These are phyloP conservation scores for Coccomyxa sp. DNA, from an alignment of 139 green algal genomes.

Conservation along the genomic window DNA sequence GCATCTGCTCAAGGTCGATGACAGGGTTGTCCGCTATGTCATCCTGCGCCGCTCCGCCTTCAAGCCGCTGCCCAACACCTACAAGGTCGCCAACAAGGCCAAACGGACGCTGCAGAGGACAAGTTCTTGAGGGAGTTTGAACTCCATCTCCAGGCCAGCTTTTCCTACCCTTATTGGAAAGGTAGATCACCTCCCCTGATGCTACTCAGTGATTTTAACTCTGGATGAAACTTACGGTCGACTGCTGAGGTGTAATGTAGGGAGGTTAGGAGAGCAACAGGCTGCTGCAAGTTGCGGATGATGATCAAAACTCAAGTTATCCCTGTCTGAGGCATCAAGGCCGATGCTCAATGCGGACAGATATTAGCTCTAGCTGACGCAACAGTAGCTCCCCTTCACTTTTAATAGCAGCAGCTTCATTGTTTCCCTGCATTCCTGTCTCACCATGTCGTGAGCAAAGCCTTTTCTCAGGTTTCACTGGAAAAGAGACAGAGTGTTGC, in stretches of 20 bases:
- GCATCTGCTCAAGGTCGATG: constrained; percentile 56
- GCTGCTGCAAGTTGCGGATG: constrained; percentile 11
- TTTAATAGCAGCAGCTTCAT: too few species aligned
- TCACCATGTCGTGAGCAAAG: too few species aligned
- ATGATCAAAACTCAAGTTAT: constrained; percentile 59
- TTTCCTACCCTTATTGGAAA: background rate
- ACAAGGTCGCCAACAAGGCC: constrained; percentile 25
- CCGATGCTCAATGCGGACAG: constrained; percentile 46
- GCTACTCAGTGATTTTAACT: background rate
- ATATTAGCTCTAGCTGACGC: constrained; percentile 82
- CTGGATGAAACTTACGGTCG: background rate
- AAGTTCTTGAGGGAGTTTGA: background rate
- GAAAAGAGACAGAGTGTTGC: too few species aligned
- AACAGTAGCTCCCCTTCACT: background rate
- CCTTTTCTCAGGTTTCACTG: too few species aligned
- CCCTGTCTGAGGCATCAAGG: constrained; percentile 65
- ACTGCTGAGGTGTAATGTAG: background rate
- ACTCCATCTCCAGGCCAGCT: background rate
- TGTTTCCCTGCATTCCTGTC: too few species aligned
- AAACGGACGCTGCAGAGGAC: background rate
- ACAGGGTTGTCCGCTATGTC: constrained; percentile 64
- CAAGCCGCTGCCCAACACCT: constrained; percentile 25
- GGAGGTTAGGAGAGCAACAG: background rate
- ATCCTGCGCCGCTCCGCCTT: constrained; percentile 47
- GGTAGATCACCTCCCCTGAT: background rate